Evolutionary conservation across 495 filamentous ascomycete genomes (phyloP).

Genomic region (Trichoderma reesei): DNA sequence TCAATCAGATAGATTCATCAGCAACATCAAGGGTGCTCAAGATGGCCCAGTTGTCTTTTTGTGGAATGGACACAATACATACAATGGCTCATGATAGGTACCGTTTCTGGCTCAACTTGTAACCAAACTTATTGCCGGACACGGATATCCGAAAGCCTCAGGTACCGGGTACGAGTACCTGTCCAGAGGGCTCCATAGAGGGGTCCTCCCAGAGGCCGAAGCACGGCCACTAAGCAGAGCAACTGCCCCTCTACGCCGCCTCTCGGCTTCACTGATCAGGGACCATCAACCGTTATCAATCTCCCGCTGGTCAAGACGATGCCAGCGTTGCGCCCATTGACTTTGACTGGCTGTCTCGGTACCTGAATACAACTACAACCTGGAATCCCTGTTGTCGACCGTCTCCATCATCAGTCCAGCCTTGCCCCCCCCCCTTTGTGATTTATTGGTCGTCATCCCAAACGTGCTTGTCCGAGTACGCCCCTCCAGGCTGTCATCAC

Average conservation of each 20-base stretch:
- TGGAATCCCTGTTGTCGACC: neutral
- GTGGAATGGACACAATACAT: neutral
- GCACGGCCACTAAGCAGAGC: neutral
- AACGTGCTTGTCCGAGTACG: neutral
- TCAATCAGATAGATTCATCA: neutral
- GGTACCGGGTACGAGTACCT: neutral
- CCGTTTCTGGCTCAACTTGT: neutral
- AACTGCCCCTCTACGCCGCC: slow-evolving; percentile 4
- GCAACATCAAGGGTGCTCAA: neutral
- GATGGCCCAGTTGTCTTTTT: neutral
- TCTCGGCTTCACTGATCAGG: slow-evolving; percentile 1
- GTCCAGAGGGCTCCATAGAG: neutral
- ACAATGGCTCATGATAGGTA: neutral
- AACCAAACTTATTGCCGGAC: neutral
- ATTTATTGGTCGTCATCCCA: neutral
- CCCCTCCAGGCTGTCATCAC: neutral
- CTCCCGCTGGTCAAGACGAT: too few relatives aligned
- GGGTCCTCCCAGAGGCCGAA: neutral
- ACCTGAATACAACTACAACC: neutral
- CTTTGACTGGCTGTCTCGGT: neutral
- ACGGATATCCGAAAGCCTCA: neutral
- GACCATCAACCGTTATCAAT: neutral
- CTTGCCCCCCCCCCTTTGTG: neutral
- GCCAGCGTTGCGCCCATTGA: neutral
- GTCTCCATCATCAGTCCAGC: neutral